phyloP scores from a whole-genome alignment of 345 rosid species.

The Brassica juncea region DNA sequence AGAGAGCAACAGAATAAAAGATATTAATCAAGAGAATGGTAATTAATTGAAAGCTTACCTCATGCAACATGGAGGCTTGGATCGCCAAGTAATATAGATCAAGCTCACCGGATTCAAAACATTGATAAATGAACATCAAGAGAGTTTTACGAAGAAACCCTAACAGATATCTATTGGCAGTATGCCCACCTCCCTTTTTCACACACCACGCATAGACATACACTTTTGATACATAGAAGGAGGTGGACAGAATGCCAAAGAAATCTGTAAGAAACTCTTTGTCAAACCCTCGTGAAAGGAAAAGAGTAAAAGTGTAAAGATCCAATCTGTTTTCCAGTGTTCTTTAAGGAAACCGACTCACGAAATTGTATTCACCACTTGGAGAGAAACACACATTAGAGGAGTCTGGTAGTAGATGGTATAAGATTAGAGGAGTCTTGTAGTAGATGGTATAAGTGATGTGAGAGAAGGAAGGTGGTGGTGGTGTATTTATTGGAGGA shows the following conservation, averaged over 20 bases:
- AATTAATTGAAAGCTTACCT: background rate
- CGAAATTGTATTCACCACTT: background rate
- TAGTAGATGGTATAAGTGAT: background rate
- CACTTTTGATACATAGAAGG: background rate
- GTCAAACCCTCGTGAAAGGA: constrained; percentile 70
- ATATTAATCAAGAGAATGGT: background rate
- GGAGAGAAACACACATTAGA: background rate
- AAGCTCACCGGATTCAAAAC: constrained; percentile 7
- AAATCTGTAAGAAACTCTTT: constrained; percentile 76
- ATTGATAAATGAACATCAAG: constrained; percentile 29
- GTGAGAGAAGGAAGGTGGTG: constrained; percentile 8
- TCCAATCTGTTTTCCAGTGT: constrained; percentile 1
- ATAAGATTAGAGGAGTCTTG: background rate
- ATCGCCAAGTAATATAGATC: constrained; percentile 4
- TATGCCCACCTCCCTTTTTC: constrained; percentile 75
- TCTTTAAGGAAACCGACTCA: background rate
- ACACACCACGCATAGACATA: background rate
- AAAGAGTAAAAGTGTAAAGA: constrained; percentile 15
- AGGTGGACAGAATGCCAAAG: constrained; percentile 97
- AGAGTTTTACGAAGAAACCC: constrained; percentile 83
- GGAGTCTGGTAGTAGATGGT: background rate
- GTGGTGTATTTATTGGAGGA: constrained; percentile 40
- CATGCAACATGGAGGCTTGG: background rate
- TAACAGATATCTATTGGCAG: constrained; percentile 85
- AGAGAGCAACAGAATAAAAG: background rate